These are phyloP conservation scores for Terfezia boudieri DNA, from an alignment of 495 filamentous ascomycete species.

Conservation along the genomic window DNA sequence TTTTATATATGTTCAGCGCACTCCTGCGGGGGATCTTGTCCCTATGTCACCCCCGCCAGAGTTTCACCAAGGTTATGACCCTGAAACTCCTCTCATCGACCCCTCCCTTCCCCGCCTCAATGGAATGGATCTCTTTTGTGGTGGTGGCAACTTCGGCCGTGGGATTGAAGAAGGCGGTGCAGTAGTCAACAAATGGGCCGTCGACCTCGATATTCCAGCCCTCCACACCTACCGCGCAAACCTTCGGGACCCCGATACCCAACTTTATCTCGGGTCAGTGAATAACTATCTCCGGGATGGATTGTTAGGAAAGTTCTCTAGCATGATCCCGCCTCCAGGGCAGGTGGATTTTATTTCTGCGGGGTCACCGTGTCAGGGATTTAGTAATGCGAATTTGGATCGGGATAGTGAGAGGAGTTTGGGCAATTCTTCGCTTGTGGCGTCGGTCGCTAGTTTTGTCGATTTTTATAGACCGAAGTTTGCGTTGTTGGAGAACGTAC, in stretches of 20 bases:
- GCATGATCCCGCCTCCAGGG: constrained; percentile 29
- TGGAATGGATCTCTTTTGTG: constrained; percentile 49
- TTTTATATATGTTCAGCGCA: constrained; percentile 28
- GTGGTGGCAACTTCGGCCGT: constrained; percentile 49
- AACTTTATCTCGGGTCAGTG: constrained; percentile 43
- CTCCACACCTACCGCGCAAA: constrained; percentile 52
- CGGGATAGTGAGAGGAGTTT: constrained; percentile 26
- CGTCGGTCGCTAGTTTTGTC: constrained; percentile 47
- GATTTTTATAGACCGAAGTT: constrained; percentile 53
- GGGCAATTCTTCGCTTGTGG: constrained; percentile 46
- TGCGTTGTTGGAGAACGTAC: constrained; percentile 52
- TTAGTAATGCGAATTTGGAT: constrained; percentile 34
- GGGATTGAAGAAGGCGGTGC: constrained; percentile 51
- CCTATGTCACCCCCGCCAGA: constrained; percentile 13
- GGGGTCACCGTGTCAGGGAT: constrained; percentile 54
- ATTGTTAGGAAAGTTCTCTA: constrained; percentile 26
- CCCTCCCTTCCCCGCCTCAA: constrained; percentile 23
- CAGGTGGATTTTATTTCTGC: constrained; percentile 46
- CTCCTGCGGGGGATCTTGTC: constrained; percentile 1
- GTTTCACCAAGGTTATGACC: not conserved
- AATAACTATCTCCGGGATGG: constrained; percentile 40
- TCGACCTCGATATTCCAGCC: constrained; percentile 38
- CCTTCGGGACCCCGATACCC: constrained; percentile 14
- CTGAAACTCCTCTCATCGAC: constrained; percentile 2
- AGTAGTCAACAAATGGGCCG: constrained; percentile 36